Evolutionary conservation across 768 basidiomycete species (phyloP).

Genomic region (Termitomyces sp.): DNA sequence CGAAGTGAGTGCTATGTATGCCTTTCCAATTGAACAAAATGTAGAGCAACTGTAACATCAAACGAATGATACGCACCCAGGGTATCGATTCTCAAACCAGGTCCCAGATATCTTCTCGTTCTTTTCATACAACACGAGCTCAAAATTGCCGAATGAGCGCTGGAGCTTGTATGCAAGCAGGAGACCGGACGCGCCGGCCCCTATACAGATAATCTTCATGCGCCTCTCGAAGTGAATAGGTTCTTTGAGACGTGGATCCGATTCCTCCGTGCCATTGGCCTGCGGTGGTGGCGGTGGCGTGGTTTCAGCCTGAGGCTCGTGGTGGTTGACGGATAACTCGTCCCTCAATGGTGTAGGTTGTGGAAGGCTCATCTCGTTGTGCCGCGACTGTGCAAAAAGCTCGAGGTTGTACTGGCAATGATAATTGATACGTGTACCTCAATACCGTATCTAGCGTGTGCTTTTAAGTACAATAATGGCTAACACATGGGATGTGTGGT

Average conservation of each 20-base stretch:
- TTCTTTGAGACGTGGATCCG: constrained; percentile 9
- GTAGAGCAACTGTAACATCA: no score
- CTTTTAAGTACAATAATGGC: background rate
- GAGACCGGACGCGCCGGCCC: constrained; percentile 31
- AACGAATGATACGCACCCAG: constrained; percentile 18
- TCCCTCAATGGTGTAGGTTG: background rate
- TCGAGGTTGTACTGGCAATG: background rate
- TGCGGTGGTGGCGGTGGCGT: background rate
- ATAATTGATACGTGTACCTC: background rate
- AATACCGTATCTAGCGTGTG: background rate
- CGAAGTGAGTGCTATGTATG: no score
- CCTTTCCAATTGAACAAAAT: no score
- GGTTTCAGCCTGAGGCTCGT: background rate
- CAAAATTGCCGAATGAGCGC: constrained; percentile 26
- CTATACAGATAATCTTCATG: constrained; percentile 25
- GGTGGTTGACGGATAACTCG: background rate
- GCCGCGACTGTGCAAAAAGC: background rate
- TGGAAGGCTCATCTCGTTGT: background rate
- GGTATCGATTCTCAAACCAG: constrained; percentile 31
- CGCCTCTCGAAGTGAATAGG: constrained; percentile 23
- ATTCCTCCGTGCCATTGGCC: background rate
- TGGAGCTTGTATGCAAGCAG: constrained; percentile 26
- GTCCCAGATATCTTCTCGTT: constrained; percentile 26
- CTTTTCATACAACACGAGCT: constrained; percentile 27
- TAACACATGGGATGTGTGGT: background rate